A percentile compares a stretch with the other conserved stretches of the same genome.
Evolutionary conservation across 1,284 basidiomycete species (phyloP).

Genomic region (Ceratobasidium sp.): DNA sequence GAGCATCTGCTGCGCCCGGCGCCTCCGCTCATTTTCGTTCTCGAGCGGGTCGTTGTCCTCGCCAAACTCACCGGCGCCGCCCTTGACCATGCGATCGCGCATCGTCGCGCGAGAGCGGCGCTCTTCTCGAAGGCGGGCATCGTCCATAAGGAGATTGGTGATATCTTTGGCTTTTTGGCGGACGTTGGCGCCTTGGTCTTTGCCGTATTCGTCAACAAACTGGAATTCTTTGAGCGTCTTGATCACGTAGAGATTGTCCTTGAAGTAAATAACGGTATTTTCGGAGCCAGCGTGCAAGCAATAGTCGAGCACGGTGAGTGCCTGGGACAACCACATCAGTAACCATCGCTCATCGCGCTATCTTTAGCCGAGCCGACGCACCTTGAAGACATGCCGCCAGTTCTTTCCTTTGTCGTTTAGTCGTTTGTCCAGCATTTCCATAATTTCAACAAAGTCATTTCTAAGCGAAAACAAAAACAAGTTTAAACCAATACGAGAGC

Average conservation of each 20-base stretch:
- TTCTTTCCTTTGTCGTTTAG: constrained; percentile 99
- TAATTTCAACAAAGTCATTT: constrained; percentile 98
- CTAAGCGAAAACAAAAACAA: constrained; percentile 62
- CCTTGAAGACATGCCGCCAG: constrained; percentile 99
- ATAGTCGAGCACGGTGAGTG: constrained; percentile 96
- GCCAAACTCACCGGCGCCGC: constrained; percentile 64
- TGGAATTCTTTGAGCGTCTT: constrained; percentile 99
- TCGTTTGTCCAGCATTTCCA: constrained; percentile 99
- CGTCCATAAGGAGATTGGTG: constrained; percentile 94
- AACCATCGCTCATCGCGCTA: neutral
- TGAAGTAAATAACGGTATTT: constrained; percentile 98
- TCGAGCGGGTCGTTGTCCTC: constrained; percentile 60
- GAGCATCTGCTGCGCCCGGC: constrained; percentile 62
- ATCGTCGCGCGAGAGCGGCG: constrained; percentile 88
- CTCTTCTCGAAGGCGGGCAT: constrained; percentile 87
- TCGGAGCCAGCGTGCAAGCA: constrained; percentile 96
- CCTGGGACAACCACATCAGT: constrained; percentile 64
- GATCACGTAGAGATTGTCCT: constrained; percentile 97
- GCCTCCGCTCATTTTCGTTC: constrained; percentile 67
- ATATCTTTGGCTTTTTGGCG: constrained; percentile 99
- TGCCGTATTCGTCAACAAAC: constrained; percentile 94
- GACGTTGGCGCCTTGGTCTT: constrained; percentile 98
- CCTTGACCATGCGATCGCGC: constrained; percentile 93
- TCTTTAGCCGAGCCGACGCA: constrained; percentile 55
- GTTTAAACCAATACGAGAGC: constrained; percentile 32